phyloP scores from a whole-genome alignment of 768 basidiomycete genomes.

The Suillus weaverae region DNA sequence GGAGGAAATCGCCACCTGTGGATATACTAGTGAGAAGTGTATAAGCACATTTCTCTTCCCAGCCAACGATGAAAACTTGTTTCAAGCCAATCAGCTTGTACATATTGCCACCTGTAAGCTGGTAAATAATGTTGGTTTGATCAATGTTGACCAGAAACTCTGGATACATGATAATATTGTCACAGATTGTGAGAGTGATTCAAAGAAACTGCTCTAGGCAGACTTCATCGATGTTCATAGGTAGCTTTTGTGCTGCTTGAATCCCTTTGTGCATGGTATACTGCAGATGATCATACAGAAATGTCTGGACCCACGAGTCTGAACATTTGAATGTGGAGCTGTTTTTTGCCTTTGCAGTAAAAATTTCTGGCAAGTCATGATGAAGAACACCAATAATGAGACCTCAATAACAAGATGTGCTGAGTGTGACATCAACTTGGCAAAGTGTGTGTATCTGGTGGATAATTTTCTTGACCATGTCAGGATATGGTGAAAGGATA shows the following conservation, averaged over 20 bases:
- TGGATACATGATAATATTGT: background rate
- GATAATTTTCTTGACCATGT: too few species aligned
- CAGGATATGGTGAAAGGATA: too few species aligned
- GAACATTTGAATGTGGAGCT: too few species aligned
- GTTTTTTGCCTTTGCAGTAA: too few species aligned
- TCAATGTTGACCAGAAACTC: constrained; percentile 35
- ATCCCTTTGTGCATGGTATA: too few species aligned
- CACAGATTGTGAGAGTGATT: background rate
- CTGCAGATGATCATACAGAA: too few species aligned
- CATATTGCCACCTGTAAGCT: constrained; percentile 15
- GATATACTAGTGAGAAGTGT: constrained; percentile 34
- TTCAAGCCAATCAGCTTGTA: constrained; percentile 22
- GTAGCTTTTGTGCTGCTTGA: background rate
- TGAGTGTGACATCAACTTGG: too few species aligned
- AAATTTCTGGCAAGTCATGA: too few species aligned
- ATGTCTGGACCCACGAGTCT: too few species aligned
- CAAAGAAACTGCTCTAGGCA: background rate
- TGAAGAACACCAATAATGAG: too few species aligned
- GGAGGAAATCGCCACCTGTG: constrained; percentile 27
- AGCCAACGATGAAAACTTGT: constrained; percentile 35
- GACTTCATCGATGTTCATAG: background rate
- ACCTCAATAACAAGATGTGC: too few species aligned
- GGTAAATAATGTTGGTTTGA: constrained; percentile 35
- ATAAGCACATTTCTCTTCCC: constrained; percentile 40
- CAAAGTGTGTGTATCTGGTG: too few species aligned